These are phyloP conservation scores for Colletotrichum ledebouriae DNA, from an alignment of 2,329 filamentous ascomycete species.

Conservation along the genomic window DNA sequence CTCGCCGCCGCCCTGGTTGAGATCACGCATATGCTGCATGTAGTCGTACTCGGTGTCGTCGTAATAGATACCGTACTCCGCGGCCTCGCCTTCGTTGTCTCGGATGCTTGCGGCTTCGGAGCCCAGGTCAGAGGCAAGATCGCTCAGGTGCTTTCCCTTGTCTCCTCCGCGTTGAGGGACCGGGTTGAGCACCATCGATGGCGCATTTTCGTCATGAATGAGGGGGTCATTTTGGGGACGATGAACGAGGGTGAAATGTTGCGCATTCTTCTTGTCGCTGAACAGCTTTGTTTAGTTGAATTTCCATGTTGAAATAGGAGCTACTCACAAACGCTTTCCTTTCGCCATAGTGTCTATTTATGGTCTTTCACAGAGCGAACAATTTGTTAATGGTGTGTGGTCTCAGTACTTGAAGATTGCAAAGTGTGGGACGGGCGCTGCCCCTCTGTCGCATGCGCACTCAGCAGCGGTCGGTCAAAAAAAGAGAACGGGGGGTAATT, in stretches of 20 bases:
- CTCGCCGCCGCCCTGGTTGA: conserved; percentile 80
- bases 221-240: conserved; percentile 97
- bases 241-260: conserved; percentile 94
- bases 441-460: conserved; percentile 29
- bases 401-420: neutral
- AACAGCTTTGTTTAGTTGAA: conserved; percentile 45
- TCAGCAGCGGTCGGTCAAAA: neutral
- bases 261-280: conserved; percentile 88
- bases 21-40: conserved; percentile 97
- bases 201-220: conserved; percentile 91
- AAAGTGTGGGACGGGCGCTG: conserved; percentile 24
- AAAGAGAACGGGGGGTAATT: conserved; percentile 22
- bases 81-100: conserved; percentile 95
- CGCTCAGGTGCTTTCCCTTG: conserved; percentile 76
- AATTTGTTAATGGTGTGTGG: neutral
- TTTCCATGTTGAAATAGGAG: too few relatives aligned
- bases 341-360: conserved; percentile 70
- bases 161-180: conserved; percentile 58
- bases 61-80: conserved; percentile 92
- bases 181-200: conserved; percentile 90
- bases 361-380: neutral
- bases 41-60: conserved; percentile 98
- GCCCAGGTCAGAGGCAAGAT: conserved; percentile 83
- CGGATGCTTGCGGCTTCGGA: conserved; percentile 75
- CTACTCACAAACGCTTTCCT: conserved; percentile 75